A percentile compares a stretch with the other conserved stretches of the same genome.
These are phyloP conservation scores for Marvania coccoides DNA, from an alignment of 139 green algal genomes.

Conservation along the genomic window DNA sequence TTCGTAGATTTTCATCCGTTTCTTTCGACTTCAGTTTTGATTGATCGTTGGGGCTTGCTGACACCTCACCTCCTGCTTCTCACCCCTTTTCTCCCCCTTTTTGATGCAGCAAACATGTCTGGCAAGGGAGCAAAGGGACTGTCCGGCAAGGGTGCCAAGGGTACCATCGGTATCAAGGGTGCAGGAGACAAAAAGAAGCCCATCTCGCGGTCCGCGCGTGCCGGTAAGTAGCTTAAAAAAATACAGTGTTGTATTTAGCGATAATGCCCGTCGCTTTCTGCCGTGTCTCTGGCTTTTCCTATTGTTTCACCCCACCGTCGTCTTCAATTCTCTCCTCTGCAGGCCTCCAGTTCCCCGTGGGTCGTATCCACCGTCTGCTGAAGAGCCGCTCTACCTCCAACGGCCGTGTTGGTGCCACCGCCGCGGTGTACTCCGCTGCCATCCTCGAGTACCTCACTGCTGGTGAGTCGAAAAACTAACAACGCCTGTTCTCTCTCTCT, in stretches of 20 bases:
- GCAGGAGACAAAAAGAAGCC: slow-evolving; percentile 74
- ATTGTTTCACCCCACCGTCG: neutral
- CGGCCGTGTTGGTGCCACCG: slow-evolving; percentile 94
- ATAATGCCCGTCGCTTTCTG: neutral
- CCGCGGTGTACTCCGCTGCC: slow-evolving; percentile 95
- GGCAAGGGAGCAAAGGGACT: slow-evolving; percentile 88
- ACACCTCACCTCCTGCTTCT: too few species aligned
- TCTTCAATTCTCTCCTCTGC: neutral
- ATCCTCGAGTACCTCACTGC: slow-evolving; percentile 72
- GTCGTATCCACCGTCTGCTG: slow-evolving; percentile 94
- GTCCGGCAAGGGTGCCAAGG: slow-evolving; percentile 93
- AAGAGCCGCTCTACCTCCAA: slow-evolving; percentile 93
- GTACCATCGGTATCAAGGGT: slow-evolving; percentile 60
- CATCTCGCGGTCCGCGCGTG: slow-evolving; percentile 74
- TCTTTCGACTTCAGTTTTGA: too few species aligned
- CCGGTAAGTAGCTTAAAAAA: slow-evolving; percentile 13
- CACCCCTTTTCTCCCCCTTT: neutral
- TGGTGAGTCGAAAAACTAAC: slow-evolving; percentile 9
- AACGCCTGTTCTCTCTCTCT: neutral
- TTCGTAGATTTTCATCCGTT: neutral
- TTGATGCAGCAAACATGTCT: slow-evolving; percentile 37
- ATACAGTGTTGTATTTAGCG: neutral
- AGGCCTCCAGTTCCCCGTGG: slow-evolving; percentile 92
- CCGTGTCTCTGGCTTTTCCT: neutral
- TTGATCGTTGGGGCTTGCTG: too few species aligned